Percentiles rank a stretch among this genome's conserved stretches.
Conservation (phyloP, 768 basidiomycete species). For the Boletus reticulatus region DNA sequence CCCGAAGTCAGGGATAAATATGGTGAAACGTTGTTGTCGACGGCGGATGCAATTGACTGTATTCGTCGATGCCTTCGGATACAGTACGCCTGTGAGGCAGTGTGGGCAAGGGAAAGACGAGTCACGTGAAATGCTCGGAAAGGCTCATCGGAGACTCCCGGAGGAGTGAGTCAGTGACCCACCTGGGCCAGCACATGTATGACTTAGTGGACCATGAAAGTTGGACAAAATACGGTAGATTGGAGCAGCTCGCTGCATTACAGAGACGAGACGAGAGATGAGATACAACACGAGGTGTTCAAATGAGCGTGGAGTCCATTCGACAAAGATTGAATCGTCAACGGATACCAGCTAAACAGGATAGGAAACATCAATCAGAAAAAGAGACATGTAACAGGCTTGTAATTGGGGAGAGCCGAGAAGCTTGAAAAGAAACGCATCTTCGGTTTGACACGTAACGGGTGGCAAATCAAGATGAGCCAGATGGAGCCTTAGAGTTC, state of each 20-base stretch:
- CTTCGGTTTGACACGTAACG: background rate
- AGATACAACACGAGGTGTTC: slow-evolving; percentile 17
- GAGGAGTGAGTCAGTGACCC: too few relatives aligned
- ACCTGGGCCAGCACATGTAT: too few relatives aligned
- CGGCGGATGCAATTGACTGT: too few relatives aligned
- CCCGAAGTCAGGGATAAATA: too few relatives aligned
- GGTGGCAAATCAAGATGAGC: background rate
- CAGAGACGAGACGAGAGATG: background rate
- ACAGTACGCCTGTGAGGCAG: too few relatives aligned
- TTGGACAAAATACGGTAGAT: background rate
- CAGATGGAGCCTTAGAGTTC: background rate
- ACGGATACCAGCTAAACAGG: background rate
- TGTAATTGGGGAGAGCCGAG: slow-evolving; percentile 6
- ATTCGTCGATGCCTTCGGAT: too few relatives aligned
- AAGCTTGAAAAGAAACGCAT: background rate
- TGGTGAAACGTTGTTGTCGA: too few relatives aligned
- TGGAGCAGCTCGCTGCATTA: background rate
- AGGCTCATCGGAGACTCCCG: too few relatives aligned
- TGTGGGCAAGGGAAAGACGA: too few relatives aligned
- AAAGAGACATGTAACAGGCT: background rate
- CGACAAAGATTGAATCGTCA: background rate
- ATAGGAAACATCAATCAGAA: slow-evolving; percentile 7
- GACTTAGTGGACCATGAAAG: background rate
- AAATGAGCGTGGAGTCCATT: slow-evolving; percentile 23
- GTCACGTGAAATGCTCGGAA: too few relatives aligned